Percentiles rank a stretch among this genome's conserved stretches.
phyloP scores from a whole-genome alignment of 495 filamentous ascomycete genomes.

The Trichoderma gamsii region DNA sequence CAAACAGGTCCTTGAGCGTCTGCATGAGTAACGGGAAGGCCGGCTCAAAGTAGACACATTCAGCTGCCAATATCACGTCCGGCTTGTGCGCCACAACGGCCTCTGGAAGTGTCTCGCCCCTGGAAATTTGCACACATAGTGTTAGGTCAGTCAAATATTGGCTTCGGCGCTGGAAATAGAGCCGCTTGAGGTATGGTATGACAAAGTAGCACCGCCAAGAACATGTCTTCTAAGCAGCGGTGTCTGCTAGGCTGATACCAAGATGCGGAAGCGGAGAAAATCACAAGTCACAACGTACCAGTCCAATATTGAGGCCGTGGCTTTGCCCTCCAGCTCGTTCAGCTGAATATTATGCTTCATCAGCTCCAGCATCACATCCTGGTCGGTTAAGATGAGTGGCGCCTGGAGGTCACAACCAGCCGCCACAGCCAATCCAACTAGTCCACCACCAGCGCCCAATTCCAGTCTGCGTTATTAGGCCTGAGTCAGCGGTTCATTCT shows the following conservation, averaged over 20 bases:
- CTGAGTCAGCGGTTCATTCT: conserved; percentile 15
- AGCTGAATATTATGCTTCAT: conserved; percentile 78
- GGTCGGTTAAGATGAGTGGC: conserved; percentile 75
- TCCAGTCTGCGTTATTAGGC: conserved; percentile 58
- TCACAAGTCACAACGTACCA: conserved; percentile 52
- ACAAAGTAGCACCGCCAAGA: conserved; percentile 11
- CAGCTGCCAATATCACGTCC: conserved; percentile 81
- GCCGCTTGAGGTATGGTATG: background rate
- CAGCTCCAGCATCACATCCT: conserved; percentile 70
- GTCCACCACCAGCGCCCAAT: conserved; percentile 83
- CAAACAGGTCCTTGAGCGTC: conserved; percentile 63
- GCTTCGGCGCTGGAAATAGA: background rate
- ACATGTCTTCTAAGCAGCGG: conserved; percentile 15
- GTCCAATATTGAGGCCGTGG: conserved; percentile 60
- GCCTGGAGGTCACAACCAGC: conserved; percentile 45
- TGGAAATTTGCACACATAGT: conserved; percentile 22
- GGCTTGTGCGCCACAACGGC: conserved; percentile 47
- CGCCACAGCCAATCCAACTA: conserved; percentile 71
- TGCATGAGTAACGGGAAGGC: conserved; percentile 79
- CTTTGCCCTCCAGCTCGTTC: conserved; percentile 60
- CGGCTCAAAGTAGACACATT: conserved; percentile 96
- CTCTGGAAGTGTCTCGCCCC: conserved; percentile 49
- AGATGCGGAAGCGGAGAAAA: background rate
- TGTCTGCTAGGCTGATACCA: background rate
- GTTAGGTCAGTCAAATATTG: background rate